Evolutionary conservation across 805 yeast genomes (phyloP).

Genomic region (Saturnispora sanitii): DNA sequence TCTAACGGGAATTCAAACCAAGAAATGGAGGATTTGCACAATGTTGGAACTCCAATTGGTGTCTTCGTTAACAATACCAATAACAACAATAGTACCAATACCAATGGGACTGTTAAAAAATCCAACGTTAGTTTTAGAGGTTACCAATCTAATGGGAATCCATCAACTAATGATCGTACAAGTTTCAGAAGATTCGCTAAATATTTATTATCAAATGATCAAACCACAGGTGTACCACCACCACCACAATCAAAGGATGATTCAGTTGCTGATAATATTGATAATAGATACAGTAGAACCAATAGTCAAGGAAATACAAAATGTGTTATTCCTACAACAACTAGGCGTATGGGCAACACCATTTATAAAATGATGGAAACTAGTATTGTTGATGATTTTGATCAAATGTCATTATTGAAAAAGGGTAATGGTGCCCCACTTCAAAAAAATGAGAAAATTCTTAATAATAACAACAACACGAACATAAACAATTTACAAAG

Average conservation of each 20-base stretch:
- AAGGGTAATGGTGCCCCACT: slow-evolving; percentile 5
- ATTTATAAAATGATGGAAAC: neutral
- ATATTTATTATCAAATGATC: slow-evolving; percentile 16
- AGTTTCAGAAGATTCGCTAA: slow-evolving; percentile 22
- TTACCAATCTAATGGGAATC: neutral
- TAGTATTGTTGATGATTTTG: neutral
- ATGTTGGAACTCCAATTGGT: no score
- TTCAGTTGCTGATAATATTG: neutral
- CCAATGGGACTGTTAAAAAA: neutral
- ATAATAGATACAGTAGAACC: no score
- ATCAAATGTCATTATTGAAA: slow-evolving; percentile 5
- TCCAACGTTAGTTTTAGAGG: neutral
- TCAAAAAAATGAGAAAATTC: slow-evolving; percentile 13
- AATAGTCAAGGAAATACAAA: no score
- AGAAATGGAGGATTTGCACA: slow-evolving; percentile 2
- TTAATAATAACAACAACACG: neutral
- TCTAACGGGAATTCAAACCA: neutral
- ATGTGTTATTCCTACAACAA: neutral
- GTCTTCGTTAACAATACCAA: neutral
- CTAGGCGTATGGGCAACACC: neutral
- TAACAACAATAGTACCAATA: neutral
- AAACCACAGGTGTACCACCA: neutral
- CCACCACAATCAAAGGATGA: neutral
- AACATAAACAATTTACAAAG: no score
- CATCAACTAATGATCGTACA: slow-evolving; percentile 16